Percentiles rank a stretch among this genome's conserved stretches.
These are phyloP conservation scores for Schizophyllum commune DNA, from an alignment of 1,284 basidiomycete genomes.

Conservation along the genomic window DNA sequence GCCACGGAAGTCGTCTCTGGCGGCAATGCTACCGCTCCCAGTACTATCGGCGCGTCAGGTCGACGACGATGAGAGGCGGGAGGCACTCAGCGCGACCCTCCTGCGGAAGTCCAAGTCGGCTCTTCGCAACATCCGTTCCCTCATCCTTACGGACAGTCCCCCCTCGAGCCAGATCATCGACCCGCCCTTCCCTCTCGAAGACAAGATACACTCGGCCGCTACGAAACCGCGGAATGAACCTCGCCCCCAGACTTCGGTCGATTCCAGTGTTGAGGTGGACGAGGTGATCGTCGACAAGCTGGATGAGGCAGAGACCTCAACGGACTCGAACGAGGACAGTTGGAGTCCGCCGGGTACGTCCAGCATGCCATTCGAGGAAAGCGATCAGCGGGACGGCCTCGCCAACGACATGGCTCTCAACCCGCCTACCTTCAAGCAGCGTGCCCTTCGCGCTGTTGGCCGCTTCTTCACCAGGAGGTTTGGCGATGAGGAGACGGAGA, in stretches of 20 bases:
- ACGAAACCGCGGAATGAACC: background rate
- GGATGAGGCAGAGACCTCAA: background rate
- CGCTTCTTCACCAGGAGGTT: conserved; percentile 48
- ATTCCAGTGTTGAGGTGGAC: conserved; percentile 34
- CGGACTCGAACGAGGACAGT: background rate
- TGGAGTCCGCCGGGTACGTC: background rate
- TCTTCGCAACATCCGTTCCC: background rate
- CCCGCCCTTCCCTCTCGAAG: background rate
- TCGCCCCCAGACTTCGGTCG: background rate
- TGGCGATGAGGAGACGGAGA: conserved; percentile 50
- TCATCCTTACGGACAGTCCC: background rate
- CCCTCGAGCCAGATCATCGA: background rate
- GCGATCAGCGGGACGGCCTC: background rate
- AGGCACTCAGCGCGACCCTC: background rate
- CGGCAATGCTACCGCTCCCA: background rate
- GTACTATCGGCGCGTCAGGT: background rate
- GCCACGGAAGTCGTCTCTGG: background rate
- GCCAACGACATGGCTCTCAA: background rate
- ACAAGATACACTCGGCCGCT: background rate
- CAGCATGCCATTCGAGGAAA: background rate
- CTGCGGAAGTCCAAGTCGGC: background rate
- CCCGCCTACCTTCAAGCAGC: background rate
- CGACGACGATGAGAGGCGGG: background rate
- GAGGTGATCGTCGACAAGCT: conserved; percentile 57
- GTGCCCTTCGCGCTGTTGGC: background rate